Conservation (phyloP, 2,329 filamentous ascomycete genomes). For the Exophiala lecanii-corni region DNA sequence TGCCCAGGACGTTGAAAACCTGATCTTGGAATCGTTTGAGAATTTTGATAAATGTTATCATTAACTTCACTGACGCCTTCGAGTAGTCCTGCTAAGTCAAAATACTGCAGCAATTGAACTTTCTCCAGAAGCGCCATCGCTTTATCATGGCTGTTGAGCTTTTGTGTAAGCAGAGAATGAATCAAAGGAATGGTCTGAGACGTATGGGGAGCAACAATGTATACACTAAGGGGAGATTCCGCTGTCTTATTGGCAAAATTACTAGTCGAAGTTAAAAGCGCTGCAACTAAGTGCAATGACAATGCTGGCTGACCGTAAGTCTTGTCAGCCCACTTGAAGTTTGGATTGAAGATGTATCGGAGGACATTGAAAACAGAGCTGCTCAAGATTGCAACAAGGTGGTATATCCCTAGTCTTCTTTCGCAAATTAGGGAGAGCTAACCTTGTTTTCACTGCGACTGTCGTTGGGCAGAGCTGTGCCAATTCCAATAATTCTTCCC, state of each 20-base stretch:
- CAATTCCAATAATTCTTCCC: not conserved
- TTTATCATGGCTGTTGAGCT: slow-evolving; percentile 4
- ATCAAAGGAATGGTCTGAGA: slow-evolving; percentile 1
- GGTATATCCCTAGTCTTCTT: no score
- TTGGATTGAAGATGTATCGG: no score
- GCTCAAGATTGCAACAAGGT: no score
- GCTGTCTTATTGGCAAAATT: not conserved
- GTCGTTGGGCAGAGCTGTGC: no score
- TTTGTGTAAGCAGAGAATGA: slow-evolving; percentile 10
- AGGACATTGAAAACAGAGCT: no score
- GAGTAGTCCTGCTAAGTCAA: slow-evolving; percentile 18
- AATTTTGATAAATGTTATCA: slow-evolving; percentile 8
- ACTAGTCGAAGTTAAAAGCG: not conserved
- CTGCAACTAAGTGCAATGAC: not conserved
- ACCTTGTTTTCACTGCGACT: no score
- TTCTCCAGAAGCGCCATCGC: slow-evolving; percentile 19
- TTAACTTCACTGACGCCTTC: slow-evolving; percentile 19
- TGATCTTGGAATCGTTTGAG: not conserved
- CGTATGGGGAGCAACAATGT: not conserved
- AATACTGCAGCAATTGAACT: slow-evolving; percentile 21
- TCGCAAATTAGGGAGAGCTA: no score
- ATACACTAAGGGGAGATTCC: not conserved
- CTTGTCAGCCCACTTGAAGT: no score
- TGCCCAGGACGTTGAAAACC: no score
- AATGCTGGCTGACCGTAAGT: not conserved